Evolutionary conservation across 371 early-diverging fungal genomes (phyloP).

Genomic region (Funneliformis caledonium): DNA sequence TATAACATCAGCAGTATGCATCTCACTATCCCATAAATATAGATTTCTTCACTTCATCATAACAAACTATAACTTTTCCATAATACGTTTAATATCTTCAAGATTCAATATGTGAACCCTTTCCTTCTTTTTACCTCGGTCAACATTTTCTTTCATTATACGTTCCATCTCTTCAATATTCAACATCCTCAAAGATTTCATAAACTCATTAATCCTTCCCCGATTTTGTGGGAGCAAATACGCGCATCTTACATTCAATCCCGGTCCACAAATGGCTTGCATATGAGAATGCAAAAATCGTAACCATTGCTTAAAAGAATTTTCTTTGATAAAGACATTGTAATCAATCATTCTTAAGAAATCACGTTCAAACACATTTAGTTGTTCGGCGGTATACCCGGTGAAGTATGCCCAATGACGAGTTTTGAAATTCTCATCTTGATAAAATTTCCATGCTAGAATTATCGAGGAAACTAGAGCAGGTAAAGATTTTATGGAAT

Average conservation of each 20-base stretch:
- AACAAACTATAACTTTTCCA: no score
- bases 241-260: neutral
- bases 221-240: neutral
- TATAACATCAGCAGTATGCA: no score
- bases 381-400: neutral
- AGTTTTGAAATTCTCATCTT: neutral
- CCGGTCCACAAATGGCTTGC: neutral
- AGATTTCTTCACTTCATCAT: no score
- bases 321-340: conserved; percentile 8
- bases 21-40: no score
- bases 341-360: conserved; percentile 10
- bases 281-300: neutral
- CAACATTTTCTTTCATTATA: neutral
- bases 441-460: neutral
- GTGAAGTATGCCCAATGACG: neutral
- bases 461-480: neutral
- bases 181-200: neutral
- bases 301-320: conserved; percentile 15
- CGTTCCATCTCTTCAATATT: conserved; percentile 1
- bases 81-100: neutral
- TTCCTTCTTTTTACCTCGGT: neutral
- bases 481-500: neutral
- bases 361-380: neutral
- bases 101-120: neutral
- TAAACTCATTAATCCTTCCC: neutral